Base-by-base conservation (phyloP, 805 yeast species). In the Ogataea allantospora region DNA sequence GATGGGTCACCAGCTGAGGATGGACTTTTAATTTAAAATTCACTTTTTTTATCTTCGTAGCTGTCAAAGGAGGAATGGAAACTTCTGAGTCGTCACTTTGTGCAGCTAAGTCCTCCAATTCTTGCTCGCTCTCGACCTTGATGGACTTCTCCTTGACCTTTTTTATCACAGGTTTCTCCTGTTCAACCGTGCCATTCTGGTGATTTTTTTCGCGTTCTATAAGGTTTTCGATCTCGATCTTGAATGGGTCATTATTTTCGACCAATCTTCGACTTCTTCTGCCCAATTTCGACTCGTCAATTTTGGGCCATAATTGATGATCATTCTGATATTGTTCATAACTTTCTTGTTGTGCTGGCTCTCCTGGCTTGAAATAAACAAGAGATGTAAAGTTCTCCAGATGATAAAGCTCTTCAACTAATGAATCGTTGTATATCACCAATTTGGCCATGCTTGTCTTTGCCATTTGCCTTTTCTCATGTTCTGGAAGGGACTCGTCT, bases 331-430 rank as follows among this genome's bases (percentile, higher is more conserved):
- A 71, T 37, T 47, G 56, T 40, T 46, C 53, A 38, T 53, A 64
- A 45, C 53, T 44, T 23, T 57, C 61, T 2, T 69, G 63, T 12
- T 64, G 66, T 7, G 63, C 51, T 1, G 67, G 65, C 7, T 51
- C 46, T 11, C 57, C 50, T 0, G 88, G 88, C 46, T 80, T 73
- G 73, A 80, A 83, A 13, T 75, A 76, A 0, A 71, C 75, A 28
- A 82, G 55, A 0, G 86, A 77, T 14, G 78, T 75, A 53, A 72
- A 83, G 47, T 79, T 76, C 40, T 69, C 63, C 18, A 83, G 58
- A 53, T 83, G 87, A 49, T 77, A 82, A 13, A 83, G 60, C 52
- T 83, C 88, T 44, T 78, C 76, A 0, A 76, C 65, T 17, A 75
- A 56, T 5, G 73, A 35, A 34, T 73, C 75, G 54, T 75, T 76